Evolutionary conservation across 1,284 basidiomycete species (phyloP).

Genomic region (Apiotrichum akiyoshidainum): DNA sequence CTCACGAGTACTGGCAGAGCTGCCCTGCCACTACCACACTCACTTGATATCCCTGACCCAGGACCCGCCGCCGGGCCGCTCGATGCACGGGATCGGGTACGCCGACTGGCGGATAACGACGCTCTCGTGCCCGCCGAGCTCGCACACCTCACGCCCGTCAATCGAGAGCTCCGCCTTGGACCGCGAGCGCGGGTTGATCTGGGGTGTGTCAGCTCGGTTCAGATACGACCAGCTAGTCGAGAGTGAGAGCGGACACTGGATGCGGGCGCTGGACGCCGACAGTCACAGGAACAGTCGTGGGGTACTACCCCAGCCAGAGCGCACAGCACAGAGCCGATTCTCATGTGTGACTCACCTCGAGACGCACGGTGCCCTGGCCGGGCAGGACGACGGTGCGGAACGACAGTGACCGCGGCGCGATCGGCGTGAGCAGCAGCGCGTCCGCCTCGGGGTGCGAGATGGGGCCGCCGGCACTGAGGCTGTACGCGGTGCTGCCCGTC

Average conservation of each 20-base stretch:
- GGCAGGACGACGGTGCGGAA: constrained; percentile 92
- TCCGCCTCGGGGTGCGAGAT: constrained; percentile 92
- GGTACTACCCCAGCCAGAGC: too few relatives aligned
- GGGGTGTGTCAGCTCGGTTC: constrained; percentile 3
- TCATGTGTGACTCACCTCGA: constrained; percentile 60
- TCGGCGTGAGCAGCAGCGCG: constrained; percentile 86
- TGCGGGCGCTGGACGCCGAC: too few relatives aligned
- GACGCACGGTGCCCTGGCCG: constrained; percentile 65
- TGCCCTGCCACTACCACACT: constrained; percentile 10
- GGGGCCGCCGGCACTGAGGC: constrained; percentile 89
- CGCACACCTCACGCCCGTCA: constrained; percentile 80
- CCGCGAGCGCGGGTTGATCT: constrained; percentile 82
- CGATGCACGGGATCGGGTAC: constrained; percentile 89
- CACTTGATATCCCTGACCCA: constrained; percentile 94
- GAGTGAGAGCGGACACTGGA: too few relatives aligned
- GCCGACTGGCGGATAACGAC: constrained; percentile 80
- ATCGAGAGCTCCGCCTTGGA: constrained; percentile 85
- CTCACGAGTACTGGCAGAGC: background rate
- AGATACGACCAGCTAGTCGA: too few relatives aligned
- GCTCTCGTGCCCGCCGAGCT: constrained; percentile 76
- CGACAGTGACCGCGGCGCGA: constrained; percentile 87
- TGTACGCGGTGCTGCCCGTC: constrained; percentile 95
- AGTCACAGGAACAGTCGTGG: too few relatives aligned
- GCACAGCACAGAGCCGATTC: background rate
- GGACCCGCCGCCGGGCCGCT: constrained; percentile 78